phyloP scores from a whole-genome alignment of 305 asterid genomes.

The Ruellia speciosa region DNA sequence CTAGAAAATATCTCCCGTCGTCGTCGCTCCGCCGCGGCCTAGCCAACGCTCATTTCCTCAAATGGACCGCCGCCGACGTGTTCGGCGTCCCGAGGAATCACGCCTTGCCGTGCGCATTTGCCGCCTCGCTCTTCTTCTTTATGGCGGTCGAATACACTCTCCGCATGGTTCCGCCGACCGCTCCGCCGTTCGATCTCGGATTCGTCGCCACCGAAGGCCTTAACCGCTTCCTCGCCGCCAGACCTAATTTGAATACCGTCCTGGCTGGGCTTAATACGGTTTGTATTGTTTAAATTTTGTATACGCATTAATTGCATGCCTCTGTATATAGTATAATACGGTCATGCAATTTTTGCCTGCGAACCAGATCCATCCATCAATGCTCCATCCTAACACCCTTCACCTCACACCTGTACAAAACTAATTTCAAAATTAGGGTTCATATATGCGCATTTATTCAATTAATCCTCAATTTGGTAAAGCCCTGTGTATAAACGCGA shows the following conservation, averaged over 20 bases:
- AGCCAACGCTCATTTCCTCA: slow-evolving; percentile 41
- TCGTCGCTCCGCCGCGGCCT: background rate
- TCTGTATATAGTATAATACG: background rate
- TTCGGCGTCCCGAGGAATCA: slow-evolving; percentile 44
- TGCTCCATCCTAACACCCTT: background rate
- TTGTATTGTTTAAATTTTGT: background rate
- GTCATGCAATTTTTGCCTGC: background rate
- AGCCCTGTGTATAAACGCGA: background rate
- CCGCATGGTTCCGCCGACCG: slow-evolving; percentile 53
- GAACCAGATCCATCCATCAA: background rate
- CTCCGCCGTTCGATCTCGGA: slow-evolving; percentile 82
- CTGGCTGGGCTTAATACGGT: slow-evolving; percentile 94
- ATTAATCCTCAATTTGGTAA: background rate
- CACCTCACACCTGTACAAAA: background rate
- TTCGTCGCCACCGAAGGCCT: slow-evolving; percentile 54
- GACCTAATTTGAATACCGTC: slow-evolving; percentile 58
- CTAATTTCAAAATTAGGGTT: background rate
- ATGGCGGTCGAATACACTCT: slow-evolving; percentile 85
- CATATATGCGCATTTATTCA: too few species aligned
- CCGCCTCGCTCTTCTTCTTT: slow-evolving; percentile 51
- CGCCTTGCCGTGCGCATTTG: slow-evolving; percentile 65
- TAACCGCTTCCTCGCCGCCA: slow-evolving; percentile 55
- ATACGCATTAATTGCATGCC: background rate
- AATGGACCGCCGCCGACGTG: slow-evolving; percentile 57
- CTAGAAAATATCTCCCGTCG: background rate